These are phyloP conservation scores for Dalechampia spathulata DNA, from an alignment of 441 rosid species.

Conservation along the genomic window DNA sequence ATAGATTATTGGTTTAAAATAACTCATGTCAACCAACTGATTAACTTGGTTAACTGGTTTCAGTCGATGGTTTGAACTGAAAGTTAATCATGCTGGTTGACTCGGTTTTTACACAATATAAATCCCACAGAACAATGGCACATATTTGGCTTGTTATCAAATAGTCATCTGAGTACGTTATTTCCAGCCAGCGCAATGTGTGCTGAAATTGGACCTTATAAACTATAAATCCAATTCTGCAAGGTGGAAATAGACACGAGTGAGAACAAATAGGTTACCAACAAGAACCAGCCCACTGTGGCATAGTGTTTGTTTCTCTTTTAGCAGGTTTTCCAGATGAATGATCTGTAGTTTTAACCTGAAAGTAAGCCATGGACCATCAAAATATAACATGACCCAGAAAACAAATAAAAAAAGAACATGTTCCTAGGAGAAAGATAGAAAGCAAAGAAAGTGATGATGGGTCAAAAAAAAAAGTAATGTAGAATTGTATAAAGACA, in stretches of 20 bases:
- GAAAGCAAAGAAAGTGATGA: not conserved
- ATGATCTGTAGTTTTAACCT: slow-evolving; percentile 64
- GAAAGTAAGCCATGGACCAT: slow-evolving; percentile 17
- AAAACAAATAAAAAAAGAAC: not conserved
- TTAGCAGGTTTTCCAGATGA: slow-evolving; percentile 66
- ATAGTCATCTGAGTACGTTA: not conserved
- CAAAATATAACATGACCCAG: not conserved
- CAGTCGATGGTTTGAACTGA: too few species aligned
- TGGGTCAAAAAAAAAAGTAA: too few species aligned
- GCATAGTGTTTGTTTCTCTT: slow-evolving; percentile 99
- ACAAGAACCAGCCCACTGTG: slow-evolving; percentile 99
- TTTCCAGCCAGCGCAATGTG: not conserved
- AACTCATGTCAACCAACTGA: too few species aligned
- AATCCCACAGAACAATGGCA: too few species aligned
- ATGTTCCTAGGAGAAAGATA: slow-evolving; percentile 4
- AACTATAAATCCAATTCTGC: not conserved
- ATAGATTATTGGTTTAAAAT: too few species aligned
- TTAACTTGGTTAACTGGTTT: too few species aligned
- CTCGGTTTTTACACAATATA: too few species aligned
- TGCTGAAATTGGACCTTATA: not conserved
- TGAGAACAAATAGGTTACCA: slow-evolving; percentile 43
- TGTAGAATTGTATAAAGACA: not conserved
- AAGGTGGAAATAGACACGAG: not conserved
- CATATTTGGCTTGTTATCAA: too few species aligned
- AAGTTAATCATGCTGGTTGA: too few species aligned